Conservation (phyloP, 257 asterid genomes). For the Euphrasia confusa region DNA sequence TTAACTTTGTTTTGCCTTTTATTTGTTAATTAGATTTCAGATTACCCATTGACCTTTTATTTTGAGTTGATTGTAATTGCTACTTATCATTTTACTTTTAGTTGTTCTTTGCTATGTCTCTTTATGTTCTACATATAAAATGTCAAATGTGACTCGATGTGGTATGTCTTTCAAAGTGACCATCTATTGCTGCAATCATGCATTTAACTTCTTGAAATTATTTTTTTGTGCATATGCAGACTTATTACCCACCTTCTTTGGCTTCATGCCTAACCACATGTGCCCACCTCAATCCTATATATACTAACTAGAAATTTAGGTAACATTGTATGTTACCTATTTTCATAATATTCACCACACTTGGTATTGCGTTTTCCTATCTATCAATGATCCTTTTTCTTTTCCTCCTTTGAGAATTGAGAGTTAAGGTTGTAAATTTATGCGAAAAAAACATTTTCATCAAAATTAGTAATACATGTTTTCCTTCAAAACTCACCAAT, state of each 20-base stretch:
- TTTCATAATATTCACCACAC: too few relatives aligned
- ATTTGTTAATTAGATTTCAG: constrained; percentile 15
- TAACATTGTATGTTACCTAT: too few relatives aligned
- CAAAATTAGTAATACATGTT: too few relatives aligned
- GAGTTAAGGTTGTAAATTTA: too few relatives aligned
- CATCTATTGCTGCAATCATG: background rate
- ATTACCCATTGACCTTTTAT: constrained; percentile 12
- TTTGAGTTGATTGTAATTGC: constrained; percentile 24
- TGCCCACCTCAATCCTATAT: too few relatives aligned
- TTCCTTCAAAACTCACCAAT: too few relatives aligned
- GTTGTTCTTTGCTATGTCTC: constrained; percentile 12
- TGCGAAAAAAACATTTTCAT: too few relatives aligned
- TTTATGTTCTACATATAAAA: constrained; percentile 3
- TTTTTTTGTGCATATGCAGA: background rate
- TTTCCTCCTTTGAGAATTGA: too few relatives aligned
- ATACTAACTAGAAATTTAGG: too few relatives aligned
- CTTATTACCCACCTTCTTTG: background rate
- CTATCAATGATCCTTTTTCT: too few relatives aligned
- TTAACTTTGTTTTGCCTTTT: constrained; percentile 24
- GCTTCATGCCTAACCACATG: background rate
- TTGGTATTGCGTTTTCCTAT: too few relatives aligned
- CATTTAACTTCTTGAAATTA: too few relatives aligned
- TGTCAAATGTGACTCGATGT: background rate
- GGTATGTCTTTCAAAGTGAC: background rate
- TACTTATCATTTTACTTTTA: constrained; percentile 12